Conservation (phyloP, 176 grass and related monocot genomes). For the Saccharum spontaneum region DNA sequence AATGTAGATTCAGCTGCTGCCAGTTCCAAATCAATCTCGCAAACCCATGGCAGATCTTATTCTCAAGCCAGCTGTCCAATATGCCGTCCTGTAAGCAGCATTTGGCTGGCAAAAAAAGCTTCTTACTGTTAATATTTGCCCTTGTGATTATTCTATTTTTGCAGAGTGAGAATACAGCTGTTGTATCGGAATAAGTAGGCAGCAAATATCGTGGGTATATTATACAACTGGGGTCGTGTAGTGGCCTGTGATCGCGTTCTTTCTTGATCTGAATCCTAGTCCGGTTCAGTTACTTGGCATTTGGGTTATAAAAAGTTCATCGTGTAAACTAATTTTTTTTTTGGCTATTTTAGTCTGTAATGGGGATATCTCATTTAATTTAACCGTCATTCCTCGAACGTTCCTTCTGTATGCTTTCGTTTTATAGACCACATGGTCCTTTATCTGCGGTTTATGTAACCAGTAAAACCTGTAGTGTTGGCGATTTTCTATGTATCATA, state of each 20-base stretch:
- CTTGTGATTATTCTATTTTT: conserved; percentile 48
- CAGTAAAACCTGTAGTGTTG: not conserved
- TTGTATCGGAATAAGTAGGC: conserved; percentile 58
- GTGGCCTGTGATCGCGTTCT: conserved; percentile 8
- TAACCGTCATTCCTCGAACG: not conserved
- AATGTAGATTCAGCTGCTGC: conserved; percentile 30
- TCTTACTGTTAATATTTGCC: conserved; percentile 52
- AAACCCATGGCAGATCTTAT: not conserved
- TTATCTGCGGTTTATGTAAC: not conserved
- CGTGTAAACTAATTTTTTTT: conserved; percentile 47
- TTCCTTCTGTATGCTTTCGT: not conserved
- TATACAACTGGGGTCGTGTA: conserved; percentile 28
- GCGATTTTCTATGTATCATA: too few relatives aligned
- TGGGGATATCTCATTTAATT: not conserved
- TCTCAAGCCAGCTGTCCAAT: not conserved
- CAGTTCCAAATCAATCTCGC: not conserved
- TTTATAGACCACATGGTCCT: not conserved
- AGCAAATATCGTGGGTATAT: conserved; percentile 27
- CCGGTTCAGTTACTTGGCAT: not conserved
- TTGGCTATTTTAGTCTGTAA: conserved; percentile 15
- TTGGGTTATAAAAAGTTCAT: conserved; percentile 22
- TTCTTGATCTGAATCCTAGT: conserved; percentile 12
- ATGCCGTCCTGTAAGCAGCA: not conserved
- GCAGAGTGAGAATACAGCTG: conserved; percentile 34
- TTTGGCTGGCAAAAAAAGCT: conserved; percentile 24